phyloP scores from a whole-genome alignment of 2,329 filamentous ascomycete genomes.

The Nectriaceae sp. region DNA sequence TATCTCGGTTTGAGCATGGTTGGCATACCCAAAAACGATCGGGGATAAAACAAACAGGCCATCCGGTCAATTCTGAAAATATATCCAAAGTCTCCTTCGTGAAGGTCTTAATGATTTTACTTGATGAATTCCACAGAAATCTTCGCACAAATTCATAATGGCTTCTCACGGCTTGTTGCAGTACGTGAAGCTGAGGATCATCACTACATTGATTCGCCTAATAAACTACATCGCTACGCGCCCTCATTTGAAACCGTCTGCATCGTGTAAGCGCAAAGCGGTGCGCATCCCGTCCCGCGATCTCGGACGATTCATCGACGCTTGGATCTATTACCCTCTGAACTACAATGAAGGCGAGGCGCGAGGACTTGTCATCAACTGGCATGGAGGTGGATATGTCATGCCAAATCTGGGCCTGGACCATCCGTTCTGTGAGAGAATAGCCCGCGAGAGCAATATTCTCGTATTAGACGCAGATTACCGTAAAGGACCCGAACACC shows the following conservation, averaged over 20 bases:
- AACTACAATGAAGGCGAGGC: conserved; percentile 2
- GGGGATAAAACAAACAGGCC: too few relatives aligned
- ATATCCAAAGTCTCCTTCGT: too few relatives aligned
- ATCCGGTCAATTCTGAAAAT: too few relatives aligned
- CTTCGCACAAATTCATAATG: conserved; percentile 4
- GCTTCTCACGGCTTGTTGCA: conserved; percentile 9
- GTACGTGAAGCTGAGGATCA: conserved; percentile 16
- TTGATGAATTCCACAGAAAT: not conserved
- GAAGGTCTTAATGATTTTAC: too few relatives aligned
- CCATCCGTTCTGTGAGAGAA: conserved; percentile 36
- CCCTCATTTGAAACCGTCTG: conserved; percentile 10
- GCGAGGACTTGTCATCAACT: conserved; percentile 35
- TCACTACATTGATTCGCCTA: conserved; percentile 13
- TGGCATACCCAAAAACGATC: too few relatives aligned
- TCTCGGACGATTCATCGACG: conserved; percentile 25
- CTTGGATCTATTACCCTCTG: conserved; percentile 29
- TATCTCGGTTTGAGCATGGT: too few relatives aligned
- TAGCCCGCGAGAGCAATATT: conserved; percentile 30
- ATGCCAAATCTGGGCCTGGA: conserved; percentile 41
- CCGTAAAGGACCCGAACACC: conserved; percentile 40
- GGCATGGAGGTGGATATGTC: conserved; percentile 36
- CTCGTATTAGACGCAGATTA: conserved; percentile 37
- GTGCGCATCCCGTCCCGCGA: conserved; percentile 31
- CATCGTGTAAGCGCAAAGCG: conserved; percentile 8
- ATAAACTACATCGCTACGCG: conserved; percentile 16